These are phyloP conservation scores for Ceratobasidium sp. DNA, from an alignment of 1,284 basidiomycete species.

Conservation along the genomic window DNA sequence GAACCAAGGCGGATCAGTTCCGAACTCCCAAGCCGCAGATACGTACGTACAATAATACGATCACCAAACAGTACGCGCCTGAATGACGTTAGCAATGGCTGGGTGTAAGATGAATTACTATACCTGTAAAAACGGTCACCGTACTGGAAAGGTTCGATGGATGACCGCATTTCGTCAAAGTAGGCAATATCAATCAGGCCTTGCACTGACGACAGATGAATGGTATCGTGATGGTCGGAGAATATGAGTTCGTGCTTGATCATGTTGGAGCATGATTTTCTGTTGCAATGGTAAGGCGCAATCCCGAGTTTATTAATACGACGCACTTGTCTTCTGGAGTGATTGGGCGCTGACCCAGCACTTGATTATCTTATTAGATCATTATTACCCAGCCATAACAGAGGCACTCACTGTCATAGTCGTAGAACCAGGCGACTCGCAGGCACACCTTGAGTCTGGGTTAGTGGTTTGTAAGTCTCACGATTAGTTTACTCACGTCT, in stretches of 20 bases:
- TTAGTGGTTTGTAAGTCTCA: neutral
- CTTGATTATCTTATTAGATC: neutral
- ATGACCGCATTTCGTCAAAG: constrained; percentile 4
- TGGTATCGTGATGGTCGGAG: constrained; percentile 16
- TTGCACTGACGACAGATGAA: constrained; percentile 22
- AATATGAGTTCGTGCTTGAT: constrained; percentile 14
- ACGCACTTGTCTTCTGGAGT: constrained; percentile 10
- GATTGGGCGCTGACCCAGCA: neutral
- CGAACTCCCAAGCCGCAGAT: neutral
- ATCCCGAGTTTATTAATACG: neutral
- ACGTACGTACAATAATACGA: constrained; percentile 8
- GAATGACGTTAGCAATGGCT: neutral
- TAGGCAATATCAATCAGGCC: neutral
- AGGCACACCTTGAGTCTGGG: constrained; percentile 5
- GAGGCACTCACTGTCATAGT: neutral
- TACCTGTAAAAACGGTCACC: constrained; percentile 13
- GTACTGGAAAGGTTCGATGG: constrained; percentile 2
- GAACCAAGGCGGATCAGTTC: neutral
- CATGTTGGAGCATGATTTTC: constrained; percentile 17
- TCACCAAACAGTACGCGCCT: constrained; percentile 9
- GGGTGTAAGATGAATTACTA: neutral
- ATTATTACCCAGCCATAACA: neutral
- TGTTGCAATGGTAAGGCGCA: neutral
- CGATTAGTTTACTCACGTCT: constrained; percentile 10
- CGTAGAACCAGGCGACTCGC: constrained; percentile 23